These are phyloP conservation scores for Rhododendron vialii DNA, from an alignment of 148 eudicot species.

Conservation along the genomic window DNA sequence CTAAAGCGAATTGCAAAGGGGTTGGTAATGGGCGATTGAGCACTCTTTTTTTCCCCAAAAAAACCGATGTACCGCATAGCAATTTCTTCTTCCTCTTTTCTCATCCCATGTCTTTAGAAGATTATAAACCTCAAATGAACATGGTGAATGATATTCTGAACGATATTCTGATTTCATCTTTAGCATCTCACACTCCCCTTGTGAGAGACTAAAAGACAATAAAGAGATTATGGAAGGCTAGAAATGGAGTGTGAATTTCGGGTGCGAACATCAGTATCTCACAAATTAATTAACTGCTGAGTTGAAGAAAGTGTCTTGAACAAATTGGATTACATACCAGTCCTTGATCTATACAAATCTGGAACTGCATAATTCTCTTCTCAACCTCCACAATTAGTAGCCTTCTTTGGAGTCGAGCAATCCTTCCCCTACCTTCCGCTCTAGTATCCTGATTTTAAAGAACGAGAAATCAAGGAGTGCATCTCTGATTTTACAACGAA, in stretches of 20 bases:
- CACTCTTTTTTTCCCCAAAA: not conserved
- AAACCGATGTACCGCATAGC: not conserved
- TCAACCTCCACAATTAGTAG: slow-evolving; percentile 89
- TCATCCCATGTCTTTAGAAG: not conserved
- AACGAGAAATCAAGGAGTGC: slow-evolving; percentile 3
- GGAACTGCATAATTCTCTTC: slow-evolving; percentile 73
- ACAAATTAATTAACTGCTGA: not conserved
- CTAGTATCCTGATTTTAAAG: slow-evolving; percentile 57
- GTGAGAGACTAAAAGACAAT: not conserved
- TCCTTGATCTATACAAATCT: slow-evolving; percentile 64
- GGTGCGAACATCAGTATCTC: not conserved
- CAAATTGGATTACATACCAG: slow-evolving; percentile 38
- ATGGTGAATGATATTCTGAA: not conserved
- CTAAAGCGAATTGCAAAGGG: not conserved
- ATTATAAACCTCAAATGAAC: not conserved
- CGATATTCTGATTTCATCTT: not conserved
- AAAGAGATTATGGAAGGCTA: not conserved
- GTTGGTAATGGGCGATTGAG: not conserved
- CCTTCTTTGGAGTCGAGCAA: slow-evolving; percentile 86
- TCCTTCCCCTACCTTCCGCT: slow-evolving; percentile 93
- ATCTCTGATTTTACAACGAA: not conserved
- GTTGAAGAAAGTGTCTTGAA: not conserved
- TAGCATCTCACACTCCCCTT: not conserved
- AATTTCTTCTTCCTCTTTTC: not conserved
- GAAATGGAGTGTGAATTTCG: not conserved